Evolutionary conservation across 192 early-diverging fungal genomes (phyloP), one percentile per base, ranked within the genome.

Genomic region (Coemansia sp.): DNA sequence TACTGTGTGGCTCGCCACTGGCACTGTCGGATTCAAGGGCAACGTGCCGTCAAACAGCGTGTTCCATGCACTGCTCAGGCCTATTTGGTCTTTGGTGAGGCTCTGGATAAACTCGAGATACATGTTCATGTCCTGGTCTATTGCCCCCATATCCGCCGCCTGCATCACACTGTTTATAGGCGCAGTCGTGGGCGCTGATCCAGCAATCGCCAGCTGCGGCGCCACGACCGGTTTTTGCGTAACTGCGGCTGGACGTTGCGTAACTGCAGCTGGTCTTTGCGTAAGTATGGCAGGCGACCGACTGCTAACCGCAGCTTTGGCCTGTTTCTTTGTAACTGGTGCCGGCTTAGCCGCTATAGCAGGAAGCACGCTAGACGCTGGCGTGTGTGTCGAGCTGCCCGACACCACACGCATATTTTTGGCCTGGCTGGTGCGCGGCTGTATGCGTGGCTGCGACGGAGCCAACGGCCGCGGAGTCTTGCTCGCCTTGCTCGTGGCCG

Each of bases 91-190:
- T 57, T 43, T 64, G 0, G 66, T 61, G 27, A 79, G 64, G 57
- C 76, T 79, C 56, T 70, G 71, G 45, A 79, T 38, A 47, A 79
- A 79, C 57, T 73, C 70, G 18, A 73, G 56, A 38, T 79, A 79
- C 47, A 67, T 59, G 61, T 26, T 70, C 62, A 68, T 59, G 37
- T 79, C 76, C 50, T 73, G 76, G 45, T 79, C 76, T 4, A 61
- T 58, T 6, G 54, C 48, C 48, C 48, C 57, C 24, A 57, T 59
- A 54, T n/a, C 39, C 56, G 37, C 24, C 11, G 38, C 41, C 22
- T 49, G 50, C 32, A 64, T 7, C 10, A 23, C 10, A 23, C 13
- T 53, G 20, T 13, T 53, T 11, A 3, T 23, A 23, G 51, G 20
- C 29, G n/a, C 12, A 12, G 14, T 13, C n/a, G 24, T 1, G 2